These are phyloP conservation scores for Claviceps sp. DNA, from an alignment of 2,329 filamentous ascomycete genomes.

Conservation along the genomic window DNA sequence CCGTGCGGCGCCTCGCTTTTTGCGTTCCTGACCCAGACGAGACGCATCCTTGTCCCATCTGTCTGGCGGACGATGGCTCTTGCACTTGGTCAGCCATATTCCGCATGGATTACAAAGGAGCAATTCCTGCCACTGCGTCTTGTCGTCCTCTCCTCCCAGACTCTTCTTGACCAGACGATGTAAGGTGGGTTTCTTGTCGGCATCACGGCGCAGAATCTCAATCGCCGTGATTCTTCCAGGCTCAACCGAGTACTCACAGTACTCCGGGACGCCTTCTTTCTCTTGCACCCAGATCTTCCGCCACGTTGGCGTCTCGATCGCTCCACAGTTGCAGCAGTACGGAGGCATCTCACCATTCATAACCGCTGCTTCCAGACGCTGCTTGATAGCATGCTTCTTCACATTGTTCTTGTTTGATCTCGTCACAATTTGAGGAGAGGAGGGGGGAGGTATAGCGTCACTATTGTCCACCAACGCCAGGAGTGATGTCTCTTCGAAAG, in stretches of 20 bases:
- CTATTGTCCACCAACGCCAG: constrained; percentile 30
- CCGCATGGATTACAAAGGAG: constrained; percentile 92
- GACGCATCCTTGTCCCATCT: constrained; percentile 61
- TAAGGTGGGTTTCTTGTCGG: constrained; percentile 45
- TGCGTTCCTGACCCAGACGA: constrained; percentile 36
- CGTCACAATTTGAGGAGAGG: constrained; percentile 26
- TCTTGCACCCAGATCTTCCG: constrained; percentile 80
- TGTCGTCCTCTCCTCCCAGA: constrained; percentile 47
- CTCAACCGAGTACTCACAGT: constrained; percentile 58
- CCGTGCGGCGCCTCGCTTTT: constrained; percentile 31
- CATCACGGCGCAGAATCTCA: constrained; percentile 50
- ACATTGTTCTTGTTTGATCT: constrained; percentile 50
- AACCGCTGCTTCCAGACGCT: constrained; percentile 50
- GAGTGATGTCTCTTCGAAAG: constrained; percentile 15
- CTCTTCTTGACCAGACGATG: constrained; percentile 73
- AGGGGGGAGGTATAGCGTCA: constrained; percentile 24
- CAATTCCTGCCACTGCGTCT: constrained; percentile 54
- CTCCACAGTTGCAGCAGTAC: constrained; percentile 85
- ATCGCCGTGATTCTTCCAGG: constrained; percentile 64
- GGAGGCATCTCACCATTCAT: constrained; percentile 72
- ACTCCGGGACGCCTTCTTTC: constrained; percentile 53
- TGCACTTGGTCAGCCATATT: constrained; percentile 85
- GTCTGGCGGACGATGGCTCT: constrained; percentile 67
- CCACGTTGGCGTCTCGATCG: constrained; percentile 94
- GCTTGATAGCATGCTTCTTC: constrained; percentile 48